A percentile compares a stretch with the other conserved stretches of the same genome.
phyloP scores from a whole-genome alignment of 2,329 filamentous ascomycete species.

The Xylaria sp. region DNA sequence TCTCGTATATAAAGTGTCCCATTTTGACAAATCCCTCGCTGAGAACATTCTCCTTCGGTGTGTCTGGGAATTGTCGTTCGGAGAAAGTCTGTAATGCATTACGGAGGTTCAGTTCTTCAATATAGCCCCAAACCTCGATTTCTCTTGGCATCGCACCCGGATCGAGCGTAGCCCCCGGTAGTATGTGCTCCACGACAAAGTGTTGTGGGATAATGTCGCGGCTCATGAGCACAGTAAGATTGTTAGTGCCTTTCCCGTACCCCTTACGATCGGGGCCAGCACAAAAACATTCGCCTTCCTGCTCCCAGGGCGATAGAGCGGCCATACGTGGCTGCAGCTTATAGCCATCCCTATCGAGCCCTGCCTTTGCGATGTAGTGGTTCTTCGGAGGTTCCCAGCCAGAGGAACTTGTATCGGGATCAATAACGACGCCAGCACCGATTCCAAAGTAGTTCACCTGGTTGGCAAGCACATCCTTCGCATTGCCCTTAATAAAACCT shows the following conservation, averaged over 20 bases:
- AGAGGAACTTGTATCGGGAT: constrained; percentile 69
- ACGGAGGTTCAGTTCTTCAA: constrained; percentile 59
- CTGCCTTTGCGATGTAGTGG: constrained; percentile 44
- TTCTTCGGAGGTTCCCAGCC: constrained; percentile 58
- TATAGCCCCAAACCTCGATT: constrained; percentile 76
- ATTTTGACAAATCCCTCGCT: constrained; percentile 65
- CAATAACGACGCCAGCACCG: constrained; percentile 73
- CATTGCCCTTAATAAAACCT: constrained; percentile 59
- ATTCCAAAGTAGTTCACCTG: constrained; percentile 79
- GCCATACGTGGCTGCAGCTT: constrained; percentile 55
- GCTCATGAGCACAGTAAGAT: constrained; percentile 71
- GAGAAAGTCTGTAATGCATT: constrained; percentile 58
- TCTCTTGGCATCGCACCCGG: constrained; percentile 71
- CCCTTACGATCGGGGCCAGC: constrained; percentile 61
- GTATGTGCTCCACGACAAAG: constrained; percentile 78
- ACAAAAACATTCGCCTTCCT: constrained; percentile 91
- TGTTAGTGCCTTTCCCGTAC: constrained; percentile 65
- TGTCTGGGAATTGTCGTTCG: constrained; percentile 54
- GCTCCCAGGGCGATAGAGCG: constrained; percentile 77
- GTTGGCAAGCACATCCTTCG: constrained; percentile 58
- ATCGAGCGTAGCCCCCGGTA: constrained; percentile 69
- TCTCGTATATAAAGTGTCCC: constrained; percentile 65
- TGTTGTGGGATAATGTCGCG: constrained; percentile 72
- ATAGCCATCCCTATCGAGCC: constrained; percentile 44
- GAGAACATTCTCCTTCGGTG: constrained; percentile 45